Percentiles rank a stretch among this genome's conserved stretches.
Conservation (phyloP, 2,329 filamentous ascomycete species). For the Talaromyces sp. region DNA sequence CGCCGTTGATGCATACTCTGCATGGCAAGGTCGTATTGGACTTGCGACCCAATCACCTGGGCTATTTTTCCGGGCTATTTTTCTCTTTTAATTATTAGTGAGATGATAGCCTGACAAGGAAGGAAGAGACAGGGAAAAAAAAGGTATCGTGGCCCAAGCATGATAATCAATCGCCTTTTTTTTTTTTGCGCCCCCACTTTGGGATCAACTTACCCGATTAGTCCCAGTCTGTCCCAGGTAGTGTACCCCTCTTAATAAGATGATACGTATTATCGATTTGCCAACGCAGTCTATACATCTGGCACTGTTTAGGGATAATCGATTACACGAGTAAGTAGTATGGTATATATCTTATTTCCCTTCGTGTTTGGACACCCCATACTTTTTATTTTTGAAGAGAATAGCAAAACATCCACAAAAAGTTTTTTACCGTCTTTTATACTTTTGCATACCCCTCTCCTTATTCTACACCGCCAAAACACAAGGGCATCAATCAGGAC, state of each 20-base stretch:
- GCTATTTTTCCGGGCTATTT: not conserved
- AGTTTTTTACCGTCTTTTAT: not conserved
- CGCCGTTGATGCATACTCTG: not conserved
- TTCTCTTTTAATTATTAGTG: not conserved
- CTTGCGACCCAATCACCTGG: not conserved
- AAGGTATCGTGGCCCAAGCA: not conserved
- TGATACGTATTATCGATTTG: not conserved
- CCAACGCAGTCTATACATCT: not conserved
- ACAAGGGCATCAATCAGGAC: not conserved
- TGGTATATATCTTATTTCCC: not conserved
- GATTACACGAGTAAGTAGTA: not conserved
- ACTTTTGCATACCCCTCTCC: not conserved
- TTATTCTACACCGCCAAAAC: slow-evolving; percentile 1
- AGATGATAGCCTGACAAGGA: not conserved
- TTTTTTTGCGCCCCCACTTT: not conserved
- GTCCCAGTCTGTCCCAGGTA: not conserved
- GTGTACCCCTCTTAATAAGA: not conserved
- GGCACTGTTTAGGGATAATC: not conserved
- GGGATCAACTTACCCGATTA: not conserved
- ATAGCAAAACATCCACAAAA: not conserved
- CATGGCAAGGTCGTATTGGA: slow-evolving; percentile 1
- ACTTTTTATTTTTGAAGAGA: not conserved
- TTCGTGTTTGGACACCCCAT: not conserved
- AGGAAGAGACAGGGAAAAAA: not conserved
- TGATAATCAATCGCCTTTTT: not conserved